Conservation (phyloP, 495 filamentous ascomycete species). For the Astrothelium macrocarpum region DNA sequence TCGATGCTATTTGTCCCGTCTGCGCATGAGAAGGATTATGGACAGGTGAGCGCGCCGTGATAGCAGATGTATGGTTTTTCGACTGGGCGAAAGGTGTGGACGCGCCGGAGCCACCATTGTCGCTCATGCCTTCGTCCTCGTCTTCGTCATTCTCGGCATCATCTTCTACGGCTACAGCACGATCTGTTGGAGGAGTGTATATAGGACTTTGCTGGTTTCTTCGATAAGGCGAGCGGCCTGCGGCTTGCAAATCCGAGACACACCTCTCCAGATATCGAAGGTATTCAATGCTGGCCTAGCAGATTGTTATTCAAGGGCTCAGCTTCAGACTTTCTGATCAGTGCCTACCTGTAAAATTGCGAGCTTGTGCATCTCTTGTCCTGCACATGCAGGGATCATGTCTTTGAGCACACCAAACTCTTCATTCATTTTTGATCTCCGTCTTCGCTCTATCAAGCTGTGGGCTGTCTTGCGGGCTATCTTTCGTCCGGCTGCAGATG, state of each 20-base stretch:
- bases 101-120: slow-evolving; percentile 8
- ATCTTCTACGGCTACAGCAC: neutral
- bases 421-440: slow-evolving; percentile 97
- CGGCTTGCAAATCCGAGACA: slow-evolving; percentile 67
- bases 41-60: neutral
- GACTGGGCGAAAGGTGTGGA: slow-evolving; percentile 23
- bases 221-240: slow-evolving; percentile 24
- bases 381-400: slow-evolving; percentile 88
- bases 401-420: slow-evolving; percentile 90
- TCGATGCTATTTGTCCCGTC: neutral
- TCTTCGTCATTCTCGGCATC: slow-evolving; percentile 24
- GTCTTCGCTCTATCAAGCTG: slow-evolving; percentile 81
- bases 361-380: slow-evolving; percentile 96
- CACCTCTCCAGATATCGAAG: slow-evolving; percentile 90
- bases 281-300: slow-evolving; percentile 89
- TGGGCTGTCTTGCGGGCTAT: slow-evolving; percentile 95
- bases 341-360: slow-evolving; percentile 77
- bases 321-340: slow-evolving; percentile 4
- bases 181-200: neutral
- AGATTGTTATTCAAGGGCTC: slow-evolving; percentile 14
- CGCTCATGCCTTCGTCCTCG: slow-evolving; percentile 29
- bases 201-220: neutral
- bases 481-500: slow-evolving; percentile 76
- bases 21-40: neutral
- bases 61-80: slow-evolving; percentile 12